Evolutionary conservation across 148 eudicot species (phyloP).

Genomic region (Rhododendron simsii): DNA sequence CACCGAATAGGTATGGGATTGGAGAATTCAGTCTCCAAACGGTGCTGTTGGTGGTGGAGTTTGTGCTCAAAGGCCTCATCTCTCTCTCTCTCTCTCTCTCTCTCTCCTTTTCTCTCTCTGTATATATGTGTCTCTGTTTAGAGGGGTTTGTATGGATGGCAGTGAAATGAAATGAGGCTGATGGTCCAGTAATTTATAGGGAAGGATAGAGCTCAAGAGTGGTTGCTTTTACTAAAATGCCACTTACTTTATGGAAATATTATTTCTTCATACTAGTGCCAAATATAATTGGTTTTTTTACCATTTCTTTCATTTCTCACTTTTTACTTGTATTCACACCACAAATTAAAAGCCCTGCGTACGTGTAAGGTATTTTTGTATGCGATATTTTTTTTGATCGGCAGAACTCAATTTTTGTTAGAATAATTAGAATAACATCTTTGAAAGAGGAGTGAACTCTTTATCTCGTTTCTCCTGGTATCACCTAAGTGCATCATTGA

Average conservation of each 20-base stretch:
- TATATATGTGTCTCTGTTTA: not conserved
- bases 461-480: no score
- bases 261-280: not conserved
- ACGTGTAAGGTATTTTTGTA: no score
- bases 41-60: not conserved
- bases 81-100: constrained; percentile 11
- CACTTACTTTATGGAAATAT: no score
- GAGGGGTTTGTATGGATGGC: not conserved
- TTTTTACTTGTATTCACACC: not conserved
- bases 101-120: not conserved
- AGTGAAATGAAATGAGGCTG: not conserved
- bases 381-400: no score
- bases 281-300: not conserved
- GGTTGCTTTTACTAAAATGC: not conserved
- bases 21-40: constrained; percentile 32
- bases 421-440: no score
- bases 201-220: not conserved
- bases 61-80: not conserved
- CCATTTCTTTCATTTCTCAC: not conserved
- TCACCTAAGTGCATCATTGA: no score
- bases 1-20: constrained; percentile 29
- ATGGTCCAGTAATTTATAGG: not conserved
- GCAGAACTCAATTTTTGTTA: no score
- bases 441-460: not conserved
- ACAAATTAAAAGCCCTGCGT: not conserved